Percentiles rank a stretch among this genome's conserved stretches.
Conservation (phyloP, 2,329 filamentous ascomycete genomes). For the Aspergillus sp. region DNA sequence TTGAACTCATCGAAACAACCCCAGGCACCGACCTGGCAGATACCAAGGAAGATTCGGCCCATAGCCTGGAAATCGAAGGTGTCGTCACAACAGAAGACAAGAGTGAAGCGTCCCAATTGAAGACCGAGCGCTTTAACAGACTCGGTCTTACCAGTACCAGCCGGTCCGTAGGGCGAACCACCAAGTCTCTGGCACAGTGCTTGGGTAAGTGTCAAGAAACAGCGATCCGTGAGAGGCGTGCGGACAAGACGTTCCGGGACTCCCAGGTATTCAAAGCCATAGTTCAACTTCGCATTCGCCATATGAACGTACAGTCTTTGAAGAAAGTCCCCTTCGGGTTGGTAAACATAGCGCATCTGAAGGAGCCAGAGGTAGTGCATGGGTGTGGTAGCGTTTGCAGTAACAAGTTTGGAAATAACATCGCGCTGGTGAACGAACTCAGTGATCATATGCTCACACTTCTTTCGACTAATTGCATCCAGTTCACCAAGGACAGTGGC, state of each 20-base stretch:
- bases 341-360: conserved; percentile 95
- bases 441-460: conserved; percentile 97
- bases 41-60: conserved; percentile 98
- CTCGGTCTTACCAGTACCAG: conserved; percentile 97
- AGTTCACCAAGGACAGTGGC: conserved; percentile 88
- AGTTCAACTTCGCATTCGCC: conserved; percentile 93
- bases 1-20: conserved; percentile 99
- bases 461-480: conserved; percentile 83
- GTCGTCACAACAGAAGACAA: conserved; percentile 99
- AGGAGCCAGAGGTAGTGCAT: conserved; percentile 90
- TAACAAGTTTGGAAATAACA: conserved; percentile 81
- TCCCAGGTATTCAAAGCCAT: conserved; percentile 97
- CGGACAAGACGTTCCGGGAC: conserved; percentile 94
- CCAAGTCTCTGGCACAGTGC: conserved; percentile 91
- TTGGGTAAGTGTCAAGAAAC: conserved; percentile 96
- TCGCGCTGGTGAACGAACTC: conserved; percentile 98
- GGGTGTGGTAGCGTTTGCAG: conserved; percentile 70
- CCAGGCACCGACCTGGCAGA: conserved; percentile 98
- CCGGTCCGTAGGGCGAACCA: conserved; percentile 94
- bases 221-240: conserved; percentile 95
- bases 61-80: conserved; percentile 99
- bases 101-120: conserved; percentile 92
- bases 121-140: conserved; percentile 97
- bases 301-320: conserved; percentile 88
- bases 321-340: conserved; percentile 74